Base-by-base conservation (phyloP, 768 basidiomycete genomes). In the Termitomyces sp. region DNA sequence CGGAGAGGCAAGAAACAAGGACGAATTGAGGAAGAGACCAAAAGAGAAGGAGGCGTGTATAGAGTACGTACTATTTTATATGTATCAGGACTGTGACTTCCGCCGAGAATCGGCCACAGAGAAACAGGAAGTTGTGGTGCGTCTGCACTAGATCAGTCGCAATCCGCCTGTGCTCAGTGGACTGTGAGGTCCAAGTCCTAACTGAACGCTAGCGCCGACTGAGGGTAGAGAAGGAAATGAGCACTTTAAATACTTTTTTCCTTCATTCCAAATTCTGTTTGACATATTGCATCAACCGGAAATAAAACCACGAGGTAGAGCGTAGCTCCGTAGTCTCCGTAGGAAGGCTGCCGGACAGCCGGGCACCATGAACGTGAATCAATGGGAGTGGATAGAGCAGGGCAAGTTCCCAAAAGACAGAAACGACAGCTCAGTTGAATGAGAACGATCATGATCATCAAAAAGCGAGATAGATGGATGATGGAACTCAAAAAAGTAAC, bases 261-360 rank as follows among this genome's bases (percentile, higher is more conserved):
- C 46, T 36, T 12, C n/a, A 24, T 36, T 41, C 24, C 20, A 45
- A 18, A 26, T 53, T 57, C 37, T 47, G 26, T 33, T 49, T 57
- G 22, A 47, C 55, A 55, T 54, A 54, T 36, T 54, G 36, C 16
- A 59, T 62, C 60, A 65, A 58, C 58, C 60, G 64, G 61, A 62
- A 50, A 55, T 62, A 57, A 59, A 13, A 55, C 61, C 61, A 65
- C 56, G 59, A 65, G 64, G 61, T 59, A 20, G 36, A 15, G 44
- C 37, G 20, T 39, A 44, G 48, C 44, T 49, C 54, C 51, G 55
- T 50, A 54, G 51, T 55, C 47, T 46, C 52, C 60, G 54, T 48
- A 58, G 53, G 54, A 55, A 55, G 29, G 36, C 29, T 34, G 26
- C 56, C 53, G 51, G 18, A 22, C 33, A 51, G 20, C 45, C 53